phyloP scores from a whole-genome alignment of 257 asterid species.

The Voacanga thouarsii region DNA sequence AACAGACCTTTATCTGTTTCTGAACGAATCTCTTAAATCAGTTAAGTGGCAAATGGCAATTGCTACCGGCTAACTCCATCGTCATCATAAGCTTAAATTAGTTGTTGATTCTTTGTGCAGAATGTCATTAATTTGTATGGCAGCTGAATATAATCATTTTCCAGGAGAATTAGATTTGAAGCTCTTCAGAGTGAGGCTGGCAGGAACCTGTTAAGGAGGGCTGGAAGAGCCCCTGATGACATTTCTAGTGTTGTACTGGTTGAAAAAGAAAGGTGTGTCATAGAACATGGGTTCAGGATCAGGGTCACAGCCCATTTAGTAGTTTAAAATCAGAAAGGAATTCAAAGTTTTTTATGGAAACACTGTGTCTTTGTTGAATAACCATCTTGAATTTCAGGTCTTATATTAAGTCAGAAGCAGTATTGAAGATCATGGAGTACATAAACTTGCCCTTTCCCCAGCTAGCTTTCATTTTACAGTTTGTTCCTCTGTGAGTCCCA shows the following conservation, averaged over 20 bases:
- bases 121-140: not conserved
- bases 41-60: too few species aligned
- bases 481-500: constrained; percentile 70
- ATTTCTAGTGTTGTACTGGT: constrained; percentile 95
- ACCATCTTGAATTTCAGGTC: constrained; percentile 49
- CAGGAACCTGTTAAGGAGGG: constrained; percentile 72
- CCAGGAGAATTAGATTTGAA: constrained; percentile 81
- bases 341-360: not conserved
- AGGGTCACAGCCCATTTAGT: not conserved
- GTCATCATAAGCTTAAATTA: not conserved
- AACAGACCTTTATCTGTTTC: not conserved
- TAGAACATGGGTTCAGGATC: constrained; percentile 3
- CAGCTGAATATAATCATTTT: not conserved
- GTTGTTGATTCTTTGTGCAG: not conserved
- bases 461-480: constrained; percentile 62
- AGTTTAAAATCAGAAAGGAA: not conserved
- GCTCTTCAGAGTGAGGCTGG: constrained; percentile 95
- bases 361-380: not conserved
- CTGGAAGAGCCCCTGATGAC: constrained; percentile 93
- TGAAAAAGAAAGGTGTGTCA: constrained; percentile 64
- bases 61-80: not conserved
- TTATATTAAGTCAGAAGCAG: constrained; percentile 86
- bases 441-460: constrained; percentile 80
- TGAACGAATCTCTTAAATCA: not conserved
- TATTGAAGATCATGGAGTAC: constrained; percentile 82